Percentiles rank a stretch among this genome's conserved stretches.
Conservation (phyloP, 192 early-diverging fungal genomes). For the Powellomyces hirtus region DNA sequence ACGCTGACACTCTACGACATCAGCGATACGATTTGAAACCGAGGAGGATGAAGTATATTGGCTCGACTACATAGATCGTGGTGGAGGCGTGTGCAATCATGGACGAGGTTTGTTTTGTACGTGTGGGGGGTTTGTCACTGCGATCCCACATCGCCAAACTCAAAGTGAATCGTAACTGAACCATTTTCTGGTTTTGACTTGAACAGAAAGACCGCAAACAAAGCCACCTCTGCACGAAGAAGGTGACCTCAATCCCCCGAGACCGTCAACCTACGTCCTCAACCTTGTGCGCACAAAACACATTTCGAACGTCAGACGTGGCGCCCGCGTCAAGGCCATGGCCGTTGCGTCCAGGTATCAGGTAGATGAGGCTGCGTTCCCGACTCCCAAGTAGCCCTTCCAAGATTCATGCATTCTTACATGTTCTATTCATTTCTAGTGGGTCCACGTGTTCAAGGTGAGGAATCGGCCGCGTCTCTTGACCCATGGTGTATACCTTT, state of each 20-base stretch:
- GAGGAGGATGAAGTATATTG: slow-evolving; percentile 35
- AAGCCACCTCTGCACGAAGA: neutral
- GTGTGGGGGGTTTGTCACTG: neutral
- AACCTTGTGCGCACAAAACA: slow-evolving; percentile 90
- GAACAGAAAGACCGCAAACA: slow-evolving; percentile 9
- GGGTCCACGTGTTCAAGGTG: slow-evolving; percentile 81
- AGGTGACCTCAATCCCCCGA: neutral
- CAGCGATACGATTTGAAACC: slow-evolving; percentile 24
- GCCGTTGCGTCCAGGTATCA: slow-evolving; percentile 85
- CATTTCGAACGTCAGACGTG: slow-evolving; percentile 78
- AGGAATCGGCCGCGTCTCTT: too few species aligned
- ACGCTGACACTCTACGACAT: neutral
- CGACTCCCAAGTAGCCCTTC: too few species aligned
- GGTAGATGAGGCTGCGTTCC: too few species aligned
- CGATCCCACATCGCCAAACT: neutral
- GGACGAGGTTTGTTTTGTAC: slow-evolving; percentile 11
- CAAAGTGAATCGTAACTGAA: neutral
- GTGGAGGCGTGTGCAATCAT: neutral
- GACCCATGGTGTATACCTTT: neutral
- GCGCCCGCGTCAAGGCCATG: slow-evolving; percentile 91
- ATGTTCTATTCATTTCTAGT: slow-evolving; percentile 40
- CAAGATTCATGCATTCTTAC: too few species aligned
- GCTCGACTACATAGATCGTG: slow-evolving; percentile 16
- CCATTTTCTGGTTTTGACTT: neutral
- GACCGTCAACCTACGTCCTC: slow-evolving; percentile 80